Evolutionary conservation across 768 basidiomycete genomes (phyloP), one percentile per base, ranked within the genome.

Genomic region (Mycena albidolilacea): DNA sequence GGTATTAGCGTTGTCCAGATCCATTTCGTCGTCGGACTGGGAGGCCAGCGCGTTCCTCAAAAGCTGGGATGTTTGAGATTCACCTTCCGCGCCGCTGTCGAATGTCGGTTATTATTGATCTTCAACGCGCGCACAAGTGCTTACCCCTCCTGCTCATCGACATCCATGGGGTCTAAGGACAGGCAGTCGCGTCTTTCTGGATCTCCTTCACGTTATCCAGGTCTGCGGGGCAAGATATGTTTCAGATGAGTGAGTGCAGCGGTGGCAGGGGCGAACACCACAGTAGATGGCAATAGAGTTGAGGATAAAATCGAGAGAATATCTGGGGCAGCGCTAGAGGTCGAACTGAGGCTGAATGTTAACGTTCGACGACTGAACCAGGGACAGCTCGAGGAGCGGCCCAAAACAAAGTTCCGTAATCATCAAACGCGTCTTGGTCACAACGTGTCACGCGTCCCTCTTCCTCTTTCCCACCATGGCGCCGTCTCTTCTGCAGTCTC

Each of bases 61-160:
- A 50, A 91, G 77, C 67, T 90, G 87, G 21, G 88, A 88, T 7
- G 90, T 84, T 72, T 91, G 90, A n/a, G 89, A 88, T 72, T 85
- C 84, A 30, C 79, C 65, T n/a, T 50, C 82, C 35, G 80, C 69
- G 77, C 86, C 86, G 78, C 88, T 90, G 70, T 72, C 71, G 38
- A 67, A 37, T 11, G 67, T 74, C 21, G 44, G 43, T 62, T 67
- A 69, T 39, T 67, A 67, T 57, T 67, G 70, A 43, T 48, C 17
- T 10, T 48, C 3, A 58, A 55, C 48, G 70, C 60, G 55, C 38
- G 55, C 38, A 73, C 41, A 21, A 37, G 15, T 43, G 41, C 72
- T 64, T 57, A 69, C 71, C 61, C 38, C 64, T 66, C 66, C 59
- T 55, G 52, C 44, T 59, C 69, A 23, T 73, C 71, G 37, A 60